These are phyloP conservation scores for Serendipita vermifera DNA, from an alignment of 768 basidiomycete species.

Conservation along the genomic window DNA sequence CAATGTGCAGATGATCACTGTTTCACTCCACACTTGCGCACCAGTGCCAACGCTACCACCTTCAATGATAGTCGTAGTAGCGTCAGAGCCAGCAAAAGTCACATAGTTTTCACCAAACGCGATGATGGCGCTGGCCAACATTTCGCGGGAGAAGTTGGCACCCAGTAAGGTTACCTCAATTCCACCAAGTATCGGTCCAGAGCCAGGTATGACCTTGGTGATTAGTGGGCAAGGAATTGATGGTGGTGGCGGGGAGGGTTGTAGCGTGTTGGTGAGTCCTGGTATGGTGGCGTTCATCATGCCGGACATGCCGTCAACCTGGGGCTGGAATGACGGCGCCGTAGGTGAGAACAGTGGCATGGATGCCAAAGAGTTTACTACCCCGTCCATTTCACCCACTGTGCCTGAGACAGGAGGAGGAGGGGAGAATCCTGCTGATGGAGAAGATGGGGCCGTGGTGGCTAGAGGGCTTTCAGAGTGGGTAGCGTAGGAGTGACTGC, in stretches of 20 bases:
- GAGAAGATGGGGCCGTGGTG: constrained; percentile 4
- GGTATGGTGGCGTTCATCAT: too few relatives aligned
- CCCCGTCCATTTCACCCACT: not conserved
- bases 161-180: constrained; percentile 92
- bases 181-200: constrained; percentile 81
- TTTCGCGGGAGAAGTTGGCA: constrained; percentile 51
- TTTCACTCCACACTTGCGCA: constrained; percentile 77
- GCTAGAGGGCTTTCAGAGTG: constrained; percentile 4
- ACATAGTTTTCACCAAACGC: not conserved
- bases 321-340: too few relatives aligned
- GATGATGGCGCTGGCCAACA: constrained; percentile 55
- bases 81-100: constrained; percentile 65
- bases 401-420: not conserved
- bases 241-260: too few relatives aligned
- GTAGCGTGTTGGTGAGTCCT: too few relatives aligned
- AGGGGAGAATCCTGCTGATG: constrained; percentile 2
- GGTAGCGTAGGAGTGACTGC: constrained; percentile 8
- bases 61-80: constrained; percentile 76
- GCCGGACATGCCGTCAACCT: too few relatives aligned
- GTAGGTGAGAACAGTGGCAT: not conserved
- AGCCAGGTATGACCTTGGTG: constrained; percentile 70
- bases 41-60: not conserved
- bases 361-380: not conserved
- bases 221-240: constrained; percentile 42
- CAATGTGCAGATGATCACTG: constrained; percentile 80